Conservation (phyloP, 768 basidiomycete species). For the Suillus ampliporus region DNA sequence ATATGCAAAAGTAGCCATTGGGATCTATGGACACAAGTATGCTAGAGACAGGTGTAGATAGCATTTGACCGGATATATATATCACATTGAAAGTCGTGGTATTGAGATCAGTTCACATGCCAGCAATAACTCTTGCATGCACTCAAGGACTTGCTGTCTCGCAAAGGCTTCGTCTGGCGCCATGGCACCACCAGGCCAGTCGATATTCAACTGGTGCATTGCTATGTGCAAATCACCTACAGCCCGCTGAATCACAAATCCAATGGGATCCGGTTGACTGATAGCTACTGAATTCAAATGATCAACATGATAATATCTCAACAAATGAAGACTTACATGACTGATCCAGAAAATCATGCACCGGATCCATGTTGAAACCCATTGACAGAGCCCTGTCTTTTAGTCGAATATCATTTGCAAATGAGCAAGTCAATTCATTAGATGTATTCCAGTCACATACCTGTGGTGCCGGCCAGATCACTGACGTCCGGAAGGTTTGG, state of each 20-base stretch:
- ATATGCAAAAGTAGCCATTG: not conserved
- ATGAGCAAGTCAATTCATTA: too few species aligned
- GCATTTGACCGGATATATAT: not conserved
- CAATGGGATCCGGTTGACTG: not conserved
- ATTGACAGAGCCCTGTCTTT: not conserved
- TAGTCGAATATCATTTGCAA: too few species aligned
- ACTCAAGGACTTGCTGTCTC: not conserved
- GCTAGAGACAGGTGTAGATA: not conserved
- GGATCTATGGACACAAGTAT: not conserved
- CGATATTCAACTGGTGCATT: not conserved
- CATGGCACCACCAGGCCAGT: not conserved
- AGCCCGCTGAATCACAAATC: not conserved
- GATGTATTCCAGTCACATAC: too few species aligned
- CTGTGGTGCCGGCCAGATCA: not conserved
- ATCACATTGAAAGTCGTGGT: not conserved
- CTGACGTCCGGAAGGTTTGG: too few species aligned
- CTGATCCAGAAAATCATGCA: not conserved
- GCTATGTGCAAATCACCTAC: not conserved
- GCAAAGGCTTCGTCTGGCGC: not conserved
- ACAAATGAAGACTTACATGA: not conserved
- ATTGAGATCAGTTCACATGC: not conserved
- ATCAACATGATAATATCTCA: not conserved
- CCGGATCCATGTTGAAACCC: not conserved
- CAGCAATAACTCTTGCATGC: not conserved
- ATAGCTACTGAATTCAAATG: not conserved